Evolutionary conservation across 2,329 filamentous ascomycete genomes (phyloP).

Genomic region (Pseudogymnoascus sp.): DNA sequence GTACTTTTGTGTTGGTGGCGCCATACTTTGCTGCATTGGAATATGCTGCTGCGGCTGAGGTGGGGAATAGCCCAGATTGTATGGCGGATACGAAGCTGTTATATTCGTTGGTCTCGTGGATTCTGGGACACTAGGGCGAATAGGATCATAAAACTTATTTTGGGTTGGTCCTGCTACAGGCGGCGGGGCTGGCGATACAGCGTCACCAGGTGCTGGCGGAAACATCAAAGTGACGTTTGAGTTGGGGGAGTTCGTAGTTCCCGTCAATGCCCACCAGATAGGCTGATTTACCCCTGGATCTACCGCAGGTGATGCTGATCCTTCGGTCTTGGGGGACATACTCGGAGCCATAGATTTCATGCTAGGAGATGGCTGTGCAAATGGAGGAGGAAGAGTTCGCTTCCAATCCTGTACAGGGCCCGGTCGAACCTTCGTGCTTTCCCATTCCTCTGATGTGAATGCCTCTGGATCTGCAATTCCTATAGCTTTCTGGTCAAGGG

Average conservation of each 20-base stretch:
- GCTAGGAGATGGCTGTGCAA: conserved; percentile 18
- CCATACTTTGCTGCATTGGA: conserved; percentile 18
- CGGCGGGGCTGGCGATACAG: conserved; percentile 18
- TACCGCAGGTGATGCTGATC: conserved; percentile 39
- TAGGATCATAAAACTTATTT: conserved; percentile 54
- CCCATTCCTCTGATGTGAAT: conserved; percentile 66
- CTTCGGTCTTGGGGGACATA: conserved; percentile 37
- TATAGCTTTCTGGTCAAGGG: conserved; percentile 79
- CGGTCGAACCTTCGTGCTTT: conserved; percentile 53
- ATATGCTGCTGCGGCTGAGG: conserved; percentile 19
- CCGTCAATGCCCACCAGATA: conserved; percentile 82
- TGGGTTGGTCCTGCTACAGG: conserved; percentile 41
- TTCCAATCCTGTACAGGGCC: conserved; percentile 31
- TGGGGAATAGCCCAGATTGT: conserved; percentile 37
- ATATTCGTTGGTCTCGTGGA: conserved; percentile 37
- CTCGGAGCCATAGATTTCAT: conserved; percentile 27
- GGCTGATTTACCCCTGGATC: conserved; percentile 38
- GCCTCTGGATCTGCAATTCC: conserved; percentile 70
- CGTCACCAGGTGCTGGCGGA: conserved; percentile 15
- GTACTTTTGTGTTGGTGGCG: conserved; percentile 28
- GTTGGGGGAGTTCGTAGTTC: conserved; percentile 76
- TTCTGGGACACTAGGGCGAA: conserved; percentile 48
- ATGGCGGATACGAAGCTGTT: conserved; percentile 30
- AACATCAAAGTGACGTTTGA: conserved; percentile 79
- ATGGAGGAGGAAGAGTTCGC: conserved; percentile 19